These are phyloP conservation scores for Apophysomyces trapeziformis DNA, from an alignment of 371 early-diverging fungal species.

Conservation along the genomic window DNA sequence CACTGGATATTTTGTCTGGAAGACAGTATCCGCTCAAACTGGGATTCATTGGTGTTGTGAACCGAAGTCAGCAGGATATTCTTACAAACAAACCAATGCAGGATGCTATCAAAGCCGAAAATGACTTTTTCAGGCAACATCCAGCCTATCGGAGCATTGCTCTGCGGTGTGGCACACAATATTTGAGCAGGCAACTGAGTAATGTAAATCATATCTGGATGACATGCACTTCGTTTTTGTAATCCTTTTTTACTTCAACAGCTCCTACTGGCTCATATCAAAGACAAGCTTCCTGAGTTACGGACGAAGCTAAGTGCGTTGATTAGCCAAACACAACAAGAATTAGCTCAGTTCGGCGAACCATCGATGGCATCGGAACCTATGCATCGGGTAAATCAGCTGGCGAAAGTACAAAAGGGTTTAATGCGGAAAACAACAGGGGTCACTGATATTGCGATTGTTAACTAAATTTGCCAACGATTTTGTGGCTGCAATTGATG, in stretches of 20 bases:
- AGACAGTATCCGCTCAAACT: constrained; percentile 83
- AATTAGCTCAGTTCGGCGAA: constrained; percentile 78
- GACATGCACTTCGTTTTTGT: not conserved
- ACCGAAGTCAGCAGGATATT: constrained; percentile 91
- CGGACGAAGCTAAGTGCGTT: constrained; percentile 80
- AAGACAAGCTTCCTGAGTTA: constrained; percentile 82
- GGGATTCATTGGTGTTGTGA: constrained; percentile 92
- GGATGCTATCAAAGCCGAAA: constrained; percentile 77
- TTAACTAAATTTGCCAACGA: constrained; percentile 83
- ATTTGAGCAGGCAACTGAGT: constrained; percentile 81
- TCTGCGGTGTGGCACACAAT: constrained; percentile 83
- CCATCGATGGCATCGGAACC: constrained; percentile 54
- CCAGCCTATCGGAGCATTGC: constrained; percentile 83
- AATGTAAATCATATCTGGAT: constrained; percentile 43
- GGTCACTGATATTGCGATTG: constrained; percentile 74
- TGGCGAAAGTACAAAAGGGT: constrained; percentile 10
- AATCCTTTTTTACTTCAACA: constrained; percentile 19
- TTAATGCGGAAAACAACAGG: constrained; percentile 37
- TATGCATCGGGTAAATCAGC: constrained; percentile 48
- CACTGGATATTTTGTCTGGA: constrained; percentile 85
- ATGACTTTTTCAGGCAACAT: constrained; percentile 80
- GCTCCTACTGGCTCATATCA: constrained; percentile 83
- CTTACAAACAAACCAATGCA: constrained; percentile 78
- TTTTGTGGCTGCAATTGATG: constrained; percentile 84
- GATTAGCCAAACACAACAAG: constrained; percentile 83